Evolutionary conservation across 177 flowering plant genomes (phyloP).

Genomic region (Vitis hybrid): DNA sequence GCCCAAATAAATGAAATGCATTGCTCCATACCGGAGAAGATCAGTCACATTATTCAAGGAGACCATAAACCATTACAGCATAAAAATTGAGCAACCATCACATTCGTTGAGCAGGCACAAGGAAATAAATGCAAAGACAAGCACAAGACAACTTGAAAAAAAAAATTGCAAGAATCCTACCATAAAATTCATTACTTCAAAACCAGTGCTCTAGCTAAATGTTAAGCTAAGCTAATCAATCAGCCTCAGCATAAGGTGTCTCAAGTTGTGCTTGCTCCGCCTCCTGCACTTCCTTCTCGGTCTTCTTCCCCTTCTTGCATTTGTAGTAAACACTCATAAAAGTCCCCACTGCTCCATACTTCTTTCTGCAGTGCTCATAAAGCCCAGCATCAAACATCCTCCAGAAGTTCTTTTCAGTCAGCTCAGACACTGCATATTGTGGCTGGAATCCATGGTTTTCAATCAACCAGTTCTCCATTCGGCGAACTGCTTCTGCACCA

Average conservation of each 20-base stretch:
- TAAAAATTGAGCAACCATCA: neutral
- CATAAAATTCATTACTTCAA: neutral
- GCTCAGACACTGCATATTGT: constrained; percentile 91
- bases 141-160: neutral
- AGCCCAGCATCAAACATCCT: constrained; percentile 90
- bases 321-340: constrained; percentile 95
- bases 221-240: constrained; percentile 7
- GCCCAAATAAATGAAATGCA: no score
- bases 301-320: constrained; percentile 91
- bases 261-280: constrained; percentile 88
- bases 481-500: constrained; percentile 83
- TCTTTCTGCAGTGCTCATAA: constrained; percentile 75
- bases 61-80: neutral
- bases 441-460: constrained; percentile 96
- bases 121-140: neutral
- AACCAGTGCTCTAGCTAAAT: constrained; percentile 12
- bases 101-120: neutral
- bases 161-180: neutral
- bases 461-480: constrained; percentile 84
- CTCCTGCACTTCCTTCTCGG: constrained; percentile 93
- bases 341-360: constrained; percentile 87
- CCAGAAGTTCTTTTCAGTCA: constrained; percentile 84
- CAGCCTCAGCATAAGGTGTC: constrained; percentile 64
- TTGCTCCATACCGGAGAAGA: no score
- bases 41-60: neutral